phyloP scores from a whole-genome alignment of 2,329 filamentous ascomycete species.

The Alternaria viburni region DNA sequence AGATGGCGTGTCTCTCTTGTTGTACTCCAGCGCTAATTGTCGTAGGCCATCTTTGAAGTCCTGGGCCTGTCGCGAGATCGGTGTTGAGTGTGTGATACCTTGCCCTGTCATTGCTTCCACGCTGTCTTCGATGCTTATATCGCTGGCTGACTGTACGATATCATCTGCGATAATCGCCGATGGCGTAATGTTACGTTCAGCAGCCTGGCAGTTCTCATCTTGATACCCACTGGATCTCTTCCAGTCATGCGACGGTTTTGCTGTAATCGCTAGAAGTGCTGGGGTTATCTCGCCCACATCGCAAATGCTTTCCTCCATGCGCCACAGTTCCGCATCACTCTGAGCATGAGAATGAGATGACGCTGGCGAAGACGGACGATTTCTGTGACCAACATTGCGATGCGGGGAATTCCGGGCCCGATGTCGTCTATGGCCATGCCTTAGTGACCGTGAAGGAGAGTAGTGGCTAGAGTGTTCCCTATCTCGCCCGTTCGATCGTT shows the following conservation, averaged over 20 bases:
- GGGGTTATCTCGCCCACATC: background rate
- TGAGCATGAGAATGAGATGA: background rate
- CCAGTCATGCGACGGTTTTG: background rate
- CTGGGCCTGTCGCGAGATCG: background rate
- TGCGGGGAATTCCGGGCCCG: too few species aligned
- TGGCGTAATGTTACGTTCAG: background rate
- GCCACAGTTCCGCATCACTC: background rate
- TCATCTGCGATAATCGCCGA: background rate
- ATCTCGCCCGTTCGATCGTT: too few species aligned
- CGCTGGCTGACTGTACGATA: background rate
- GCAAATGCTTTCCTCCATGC: background rate
- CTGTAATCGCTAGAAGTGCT: background rate
- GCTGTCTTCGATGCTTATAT: background rate
- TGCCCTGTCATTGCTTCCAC: background rate
- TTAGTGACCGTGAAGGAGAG: background rate
- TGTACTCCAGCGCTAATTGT: background rate
- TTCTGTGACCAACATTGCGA: too few species aligned
- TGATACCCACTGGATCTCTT: background rate
- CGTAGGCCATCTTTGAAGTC: background rate
- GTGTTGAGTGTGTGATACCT: accelerated
- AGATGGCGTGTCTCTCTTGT: background rate
- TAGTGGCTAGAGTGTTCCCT: too few species aligned
- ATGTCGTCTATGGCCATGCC: background rate
- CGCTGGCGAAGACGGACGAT: background rate
- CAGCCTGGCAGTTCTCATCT: accelerated